Evolutionary conservation across 768 basidiomycete species (phyloP), one percentile per base, ranked within the genome.

Genomic region (Podaxis sp.): DNA sequence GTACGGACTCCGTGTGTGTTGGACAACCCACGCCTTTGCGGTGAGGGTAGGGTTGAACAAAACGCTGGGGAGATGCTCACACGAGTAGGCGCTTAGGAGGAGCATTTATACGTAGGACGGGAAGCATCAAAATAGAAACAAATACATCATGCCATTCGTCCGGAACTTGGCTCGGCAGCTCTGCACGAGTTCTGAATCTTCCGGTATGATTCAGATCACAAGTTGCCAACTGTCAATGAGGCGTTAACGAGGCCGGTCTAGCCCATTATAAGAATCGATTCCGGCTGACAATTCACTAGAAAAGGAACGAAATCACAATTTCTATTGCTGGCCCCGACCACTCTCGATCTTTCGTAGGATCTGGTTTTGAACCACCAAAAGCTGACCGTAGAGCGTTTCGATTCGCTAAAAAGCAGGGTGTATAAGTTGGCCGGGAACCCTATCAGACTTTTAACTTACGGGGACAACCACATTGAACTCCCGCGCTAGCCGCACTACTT

Each of bases 361-460:
- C 71, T 88, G 86, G 61, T 87, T 85, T 72, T 88, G 87, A 9
- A 87, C 73, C n/a, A 88, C 81, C 33, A 84, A 71, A 19, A 88
- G 69, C 26, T 87, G 72, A 6, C 80, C 81, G 66, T 88, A 88
- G n/a, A 87, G 65, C 54, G 80, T 83, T 70, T 87, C 85, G 30
- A 87, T 78, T n/a, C 85, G 80, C 87, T 87, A 59, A 8, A 13
- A 12, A 64, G 49, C 2, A 28, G 58, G 15, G 30, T 36, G 58
- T 11, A 57, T 11, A 17, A 40, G 63, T 46, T 24, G 38, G 39
- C 24, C 22, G 13, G 36, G 28, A 19, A 22, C 42, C n/a, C 52
- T 52, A 6, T 33, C 53, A 36, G 52, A 15, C 12, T 36, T 22
- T 57, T n/a, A 19, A 72, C 82, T 74, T 67, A 87, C 86, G 33